phyloP scores from a whole-genome alignment of 179 eudicot species.

The Heliamphora pulchella region DNA sequence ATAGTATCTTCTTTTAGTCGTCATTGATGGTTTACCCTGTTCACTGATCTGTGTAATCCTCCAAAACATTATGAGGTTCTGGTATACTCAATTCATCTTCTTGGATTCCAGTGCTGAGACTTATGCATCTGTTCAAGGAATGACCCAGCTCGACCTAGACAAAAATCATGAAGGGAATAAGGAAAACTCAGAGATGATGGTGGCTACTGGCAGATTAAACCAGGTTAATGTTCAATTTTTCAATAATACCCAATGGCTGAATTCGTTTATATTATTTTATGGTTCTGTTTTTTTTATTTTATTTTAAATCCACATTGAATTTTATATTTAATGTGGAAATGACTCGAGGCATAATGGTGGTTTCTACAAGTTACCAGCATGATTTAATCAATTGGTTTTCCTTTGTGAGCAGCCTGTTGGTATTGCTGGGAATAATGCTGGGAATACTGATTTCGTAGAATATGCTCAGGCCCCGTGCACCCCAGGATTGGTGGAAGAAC shows the following conservation, averaged over 20 bases:
- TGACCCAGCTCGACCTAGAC: conserved; percentile 34
- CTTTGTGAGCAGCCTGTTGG: conserved; percentile 26
- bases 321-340: conserved; percentile 2
- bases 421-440: conserved; percentile 20
- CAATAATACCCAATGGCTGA: background rate
- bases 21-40: background rate
- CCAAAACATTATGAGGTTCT: conserved; percentile 10
- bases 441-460: conserved; percentile 26
- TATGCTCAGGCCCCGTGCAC: conserved; percentile 82
- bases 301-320: too few species aligned
- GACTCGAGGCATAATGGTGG: background rate
- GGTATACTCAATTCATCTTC: background rate
- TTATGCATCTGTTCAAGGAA: conserved; percentile 34
- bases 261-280: background rate
- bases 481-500: conserved; percentile 80
- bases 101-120: conserved; percentile 49
- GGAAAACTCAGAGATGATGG: conserved; percentile 27
- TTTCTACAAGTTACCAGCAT: background rate
- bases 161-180: conserved; percentile 31
- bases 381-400: conserved; percentile 13
- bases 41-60: background rate
- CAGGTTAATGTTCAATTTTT: conserved; percentile 21
- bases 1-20: background rate
- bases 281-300: background rate
- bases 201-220: conserved; percentile 22